These are phyloP conservation scores for Pleomassaria siparia DNA, from an alignment of 2,329 filamentous ascomycete species.

Conservation along the genomic window DNA sequence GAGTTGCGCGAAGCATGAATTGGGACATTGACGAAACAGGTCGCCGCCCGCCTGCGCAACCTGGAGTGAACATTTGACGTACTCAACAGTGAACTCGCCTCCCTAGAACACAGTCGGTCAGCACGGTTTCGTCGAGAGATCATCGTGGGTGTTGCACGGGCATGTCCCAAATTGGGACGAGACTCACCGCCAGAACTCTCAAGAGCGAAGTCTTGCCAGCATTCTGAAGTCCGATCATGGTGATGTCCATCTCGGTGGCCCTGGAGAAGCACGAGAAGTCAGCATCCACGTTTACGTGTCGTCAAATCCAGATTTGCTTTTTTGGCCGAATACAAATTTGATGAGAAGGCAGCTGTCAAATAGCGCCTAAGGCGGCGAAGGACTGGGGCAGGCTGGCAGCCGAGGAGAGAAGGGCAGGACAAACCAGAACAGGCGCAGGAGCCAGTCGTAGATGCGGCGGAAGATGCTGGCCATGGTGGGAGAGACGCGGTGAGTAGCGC, in stretches of 20 bases:
- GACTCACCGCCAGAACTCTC: constrained; percentile 87
- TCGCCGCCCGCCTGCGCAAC: constrained; percentile 29
- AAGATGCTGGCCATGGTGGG: constrained; percentile 82
- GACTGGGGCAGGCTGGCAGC: constrained; percentile 2
- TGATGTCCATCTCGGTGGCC: constrained; percentile 99
- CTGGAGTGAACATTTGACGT: constrained; percentile 53
- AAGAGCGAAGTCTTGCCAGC: constrained; percentile 96
- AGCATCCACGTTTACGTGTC: constrained; percentile 20
- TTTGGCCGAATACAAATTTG: constrained; percentile 16
- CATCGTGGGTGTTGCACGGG: constrained; percentile 27
- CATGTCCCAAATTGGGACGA: constrained; percentile 35
- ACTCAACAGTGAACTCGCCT: constrained; percentile 98
- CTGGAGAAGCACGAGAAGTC: constrained; percentile 51
- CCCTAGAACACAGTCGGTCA: constrained; percentile 62
- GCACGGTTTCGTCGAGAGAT: constrained; percentile 21
- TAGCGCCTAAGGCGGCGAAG: constrained; percentile 31
- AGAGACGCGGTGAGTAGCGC: constrained; percentile 9
- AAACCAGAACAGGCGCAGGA: constrained; percentile 96
- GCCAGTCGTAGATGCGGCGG: constrained; percentile 95
- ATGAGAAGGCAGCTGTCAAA: constrained; percentile 24
- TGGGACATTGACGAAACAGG: constrained; percentile 28
- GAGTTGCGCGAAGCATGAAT: constrained; percentile 33
- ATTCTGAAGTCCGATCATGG: constrained; percentile 97
- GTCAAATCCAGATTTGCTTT: constrained; percentile 20
- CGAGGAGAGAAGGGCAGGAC: constrained; percentile 31